A percentile compares a stretch with the other conserved stretches of the same genome.
Conservation (phyloP, 2,329 filamentous ascomycete genomes). For the Ophiostoma pallidulum region DNA sequence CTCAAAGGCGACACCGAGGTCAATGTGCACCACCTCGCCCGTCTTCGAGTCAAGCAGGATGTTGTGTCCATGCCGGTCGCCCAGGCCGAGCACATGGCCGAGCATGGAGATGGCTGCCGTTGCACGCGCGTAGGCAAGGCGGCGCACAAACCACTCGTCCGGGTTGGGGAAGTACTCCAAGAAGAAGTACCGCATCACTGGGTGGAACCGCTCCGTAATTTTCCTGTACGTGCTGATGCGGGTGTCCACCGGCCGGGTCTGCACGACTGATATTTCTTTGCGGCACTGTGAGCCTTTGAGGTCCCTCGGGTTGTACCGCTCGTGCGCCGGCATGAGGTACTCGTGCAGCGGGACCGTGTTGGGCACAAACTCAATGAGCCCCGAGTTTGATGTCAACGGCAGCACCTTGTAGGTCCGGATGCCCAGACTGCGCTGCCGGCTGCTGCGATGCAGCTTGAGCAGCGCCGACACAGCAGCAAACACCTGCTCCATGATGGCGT, state of each 20-base stretch:
- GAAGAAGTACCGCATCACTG: slow-evolving; percentile 94
- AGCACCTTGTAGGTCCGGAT: slow-evolving; percentile 97
- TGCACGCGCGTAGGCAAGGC: slow-evolving; percentile 83
- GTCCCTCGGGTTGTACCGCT: slow-evolving; percentile 76
- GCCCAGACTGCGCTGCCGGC: slow-evolving; percentile 76
- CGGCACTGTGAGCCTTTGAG: slow-evolving; percentile 67
- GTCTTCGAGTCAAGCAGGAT: slow-evolving; percentile 84
- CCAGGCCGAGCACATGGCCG: slow-evolving; percentile 83
- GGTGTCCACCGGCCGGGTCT: slow-evolving; percentile 57
- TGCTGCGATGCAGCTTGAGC: slow-evolving; percentile 74
- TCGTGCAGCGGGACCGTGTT: slow-evolving; percentile 89
- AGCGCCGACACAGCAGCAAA: slow-evolving; percentile 92
- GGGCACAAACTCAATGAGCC: slow-evolving; percentile 93
- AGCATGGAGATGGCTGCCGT: slow-evolving; percentile 94
- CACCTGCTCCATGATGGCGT: slow-evolving; percentile 98
- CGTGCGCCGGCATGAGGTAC: slow-evolving; percentile 84
- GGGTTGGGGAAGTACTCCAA: slow-evolving; percentile 90
- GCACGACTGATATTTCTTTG: slow-evolving; percentile 66
- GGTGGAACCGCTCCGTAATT: slow-evolving; percentile 74
- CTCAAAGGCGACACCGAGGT: slow-evolving; percentile 94
- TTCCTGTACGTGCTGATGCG: slow-evolving; percentile 68
- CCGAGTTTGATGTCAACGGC: slow-evolving; percentile 72
- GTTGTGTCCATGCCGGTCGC: slow-evolving; percentile 93
- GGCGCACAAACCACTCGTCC: slow-evolving; percentile 87
- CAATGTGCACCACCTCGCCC: slow-evolving; percentile 93